Evolutionary conservation across 1,139 yeast genomes (phyloP).

Genomic region (Torulaspora globosa): DNA sequence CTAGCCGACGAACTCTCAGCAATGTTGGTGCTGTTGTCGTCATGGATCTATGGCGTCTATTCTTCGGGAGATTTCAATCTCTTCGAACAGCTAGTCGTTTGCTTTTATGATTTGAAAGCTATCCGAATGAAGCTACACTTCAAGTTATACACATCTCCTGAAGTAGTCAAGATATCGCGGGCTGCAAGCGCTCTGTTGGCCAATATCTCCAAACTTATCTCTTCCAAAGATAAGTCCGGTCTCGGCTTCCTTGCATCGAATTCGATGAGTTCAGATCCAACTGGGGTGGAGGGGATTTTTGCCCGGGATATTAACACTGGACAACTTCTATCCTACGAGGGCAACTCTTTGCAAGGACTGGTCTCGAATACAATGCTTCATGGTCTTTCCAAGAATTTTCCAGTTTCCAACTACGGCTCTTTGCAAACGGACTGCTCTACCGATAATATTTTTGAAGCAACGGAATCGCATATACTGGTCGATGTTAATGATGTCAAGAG

Average conservation of each 20-base stretch:
- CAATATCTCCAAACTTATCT: slow-evolving; percentile 63
- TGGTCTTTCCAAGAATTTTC: slow-evolving; percentile 72
- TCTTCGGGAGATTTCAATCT: slow-evolving; percentile 65
- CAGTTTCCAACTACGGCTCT: slow-evolving; percentile 43
- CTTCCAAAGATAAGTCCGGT: slow-evolving; percentile 40
- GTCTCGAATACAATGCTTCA: slow-evolving; percentile 67
- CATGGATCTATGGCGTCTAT: slow-evolving; percentile 66
- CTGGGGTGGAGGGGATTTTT: slow-evolving; percentile 70
- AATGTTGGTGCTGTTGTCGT: slow-evolving; percentile 52
- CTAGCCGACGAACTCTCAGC: slow-evolving; percentile 55
- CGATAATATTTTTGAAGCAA: slow-evolving; percentile 46
- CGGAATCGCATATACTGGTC: slow-evolving; percentile 67
- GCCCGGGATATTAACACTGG: slow-evolving; percentile 64
- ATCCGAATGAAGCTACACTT: slow-evolving; percentile 57
- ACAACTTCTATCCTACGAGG: slow-evolving; percentile 48
- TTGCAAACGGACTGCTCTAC: slow-evolving; percentile 43
- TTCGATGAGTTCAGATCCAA: slow-evolving; percentile 57
- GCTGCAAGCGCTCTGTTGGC: slow-evolving; percentile 58
- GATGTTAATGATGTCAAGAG: slow-evolving; percentile 73
- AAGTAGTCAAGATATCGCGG: slow-evolving; percentile 52
- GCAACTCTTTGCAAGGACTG: slow-evolving; percentile 50
- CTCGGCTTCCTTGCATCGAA: slow-evolving; percentile 29
- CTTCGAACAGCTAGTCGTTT: slow-evolving; percentile 49
- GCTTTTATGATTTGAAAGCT: slow-evolving; percentile 60
- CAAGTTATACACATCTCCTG: slow-evolving; percentile 57